phyloP scores from a whole-genome alignment of 805 yeast genomes.

The Saccharomycopsis malanga region DNA sequence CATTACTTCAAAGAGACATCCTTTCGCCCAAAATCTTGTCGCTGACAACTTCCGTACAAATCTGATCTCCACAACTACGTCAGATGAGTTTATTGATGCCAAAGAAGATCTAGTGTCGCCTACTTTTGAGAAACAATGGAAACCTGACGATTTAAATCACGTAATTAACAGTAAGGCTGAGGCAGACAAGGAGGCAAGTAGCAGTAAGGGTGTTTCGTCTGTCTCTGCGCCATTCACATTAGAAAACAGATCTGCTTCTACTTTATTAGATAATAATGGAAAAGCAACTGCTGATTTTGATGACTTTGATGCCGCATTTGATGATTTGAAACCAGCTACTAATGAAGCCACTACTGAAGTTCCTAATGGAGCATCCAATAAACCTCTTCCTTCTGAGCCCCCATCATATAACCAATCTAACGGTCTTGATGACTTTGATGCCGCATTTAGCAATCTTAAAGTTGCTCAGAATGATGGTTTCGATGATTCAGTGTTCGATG shows the following conservation, averaged over 20 bases:
- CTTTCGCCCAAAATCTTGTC: not conserved
- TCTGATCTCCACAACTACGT: constrained; percentile 9
- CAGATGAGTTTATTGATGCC: constrained; percentile 19
- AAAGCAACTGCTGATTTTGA: constrained; percentile 7
- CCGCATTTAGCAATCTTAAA: constrained; percentile 31
- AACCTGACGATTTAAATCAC: not conserved
- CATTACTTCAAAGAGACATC: not conserved
- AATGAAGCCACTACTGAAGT: constrained; percentile 27
- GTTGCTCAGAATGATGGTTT: not conserved
- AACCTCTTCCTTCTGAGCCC: no score
- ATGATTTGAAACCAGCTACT: constrained; percentile 27
- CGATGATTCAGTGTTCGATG: constrained; percentile 4
- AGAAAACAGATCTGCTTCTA: not conserved
- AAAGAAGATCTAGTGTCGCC: constrained; percentile 19
- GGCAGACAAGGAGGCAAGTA: constrained; percentile 14
- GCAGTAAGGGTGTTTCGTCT: not conserved
- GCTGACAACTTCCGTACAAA: constrained; percentile 4
- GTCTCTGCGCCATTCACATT: not conserved
- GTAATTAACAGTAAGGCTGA: constrained; percentile 22
- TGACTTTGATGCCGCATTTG: constrained; percentile 35
- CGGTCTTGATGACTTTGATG: constrained; percentile 26
- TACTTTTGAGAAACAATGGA: not conserved
- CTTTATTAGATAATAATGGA: not conserved
- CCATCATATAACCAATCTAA: constrained; percentile 10
- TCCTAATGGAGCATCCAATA: constrained; percentile 26